phyloP scores from a whole-genome alignment of 2,329 filamentous ascomycete species.

The Talaromyces marneffei region DNA sequence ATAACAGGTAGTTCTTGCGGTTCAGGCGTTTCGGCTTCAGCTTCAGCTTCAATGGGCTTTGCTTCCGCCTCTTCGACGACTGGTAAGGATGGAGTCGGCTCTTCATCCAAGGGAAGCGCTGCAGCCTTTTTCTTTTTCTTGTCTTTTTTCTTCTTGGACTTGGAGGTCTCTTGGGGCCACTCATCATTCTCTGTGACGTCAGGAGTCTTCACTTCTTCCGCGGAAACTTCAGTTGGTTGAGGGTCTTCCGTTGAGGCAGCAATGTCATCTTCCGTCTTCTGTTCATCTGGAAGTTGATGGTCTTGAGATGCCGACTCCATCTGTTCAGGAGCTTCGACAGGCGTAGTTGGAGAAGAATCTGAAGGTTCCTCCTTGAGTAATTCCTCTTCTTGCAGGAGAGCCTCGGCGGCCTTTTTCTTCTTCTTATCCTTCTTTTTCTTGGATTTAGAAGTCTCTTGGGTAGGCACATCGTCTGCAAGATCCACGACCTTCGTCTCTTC shows the following conservation, averaged over 20 bases:
- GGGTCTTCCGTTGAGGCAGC: not conserved
- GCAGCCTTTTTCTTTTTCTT: slow-evolving; percentile 32
- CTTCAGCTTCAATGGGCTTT: not conserved
- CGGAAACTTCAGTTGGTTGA: not conserved
- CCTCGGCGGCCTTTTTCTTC: slow-evolving; percentile 6
- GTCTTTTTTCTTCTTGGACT: slow-evolving; percentile 28
- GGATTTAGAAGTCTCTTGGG: slow-evolving; percentile 16
- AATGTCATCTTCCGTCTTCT: not conserved
- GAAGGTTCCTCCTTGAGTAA: not conserved
- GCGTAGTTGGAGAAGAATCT: not conserved
- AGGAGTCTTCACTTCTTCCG: not conserved
- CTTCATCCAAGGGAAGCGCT: not conserved
- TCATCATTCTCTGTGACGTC: not conserved
- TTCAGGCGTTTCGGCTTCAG: no score
- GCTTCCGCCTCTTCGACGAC: not conserved
- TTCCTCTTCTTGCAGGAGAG: slow-evolving; percentile 12
- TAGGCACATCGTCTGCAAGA: not conserved
- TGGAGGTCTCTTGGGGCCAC: slow-evolving; percentile 10
- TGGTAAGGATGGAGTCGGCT: not conserved
- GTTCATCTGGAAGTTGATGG: not conserved
- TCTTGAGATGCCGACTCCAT: not conserved
- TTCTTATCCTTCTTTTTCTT: slow-evolving; percentile 35
- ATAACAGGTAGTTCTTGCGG: not conserved
- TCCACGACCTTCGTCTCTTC: not conserved
- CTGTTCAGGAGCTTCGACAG: not conserved